Evolutionary conservation across 805 yeast genomes (phyloP).

Genomic region (Pichia thaimueangensis): DNA sequence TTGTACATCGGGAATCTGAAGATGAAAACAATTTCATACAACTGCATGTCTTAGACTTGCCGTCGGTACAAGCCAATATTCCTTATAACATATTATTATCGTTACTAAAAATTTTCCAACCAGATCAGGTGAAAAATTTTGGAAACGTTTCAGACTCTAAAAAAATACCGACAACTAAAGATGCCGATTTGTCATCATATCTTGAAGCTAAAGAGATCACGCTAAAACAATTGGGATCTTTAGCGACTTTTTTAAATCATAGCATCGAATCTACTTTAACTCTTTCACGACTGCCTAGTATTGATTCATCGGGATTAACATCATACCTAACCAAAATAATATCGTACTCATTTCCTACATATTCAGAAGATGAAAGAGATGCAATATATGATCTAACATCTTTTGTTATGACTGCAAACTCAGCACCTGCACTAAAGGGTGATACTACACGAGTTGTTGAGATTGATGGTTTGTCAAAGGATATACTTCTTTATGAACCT

Average conservation of each 20-base stretch:
- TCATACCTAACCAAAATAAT: slow-evolving; percentile 44
- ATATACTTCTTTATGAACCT: slow-evolving; percentile 61
- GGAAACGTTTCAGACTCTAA: slow-evolving; percentile 10
- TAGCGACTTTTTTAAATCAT: neutral
- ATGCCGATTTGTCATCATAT: neutral
- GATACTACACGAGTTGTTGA: slow-evolving; percentile 54
- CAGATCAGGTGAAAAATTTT: slow-evolving; percentile 47
- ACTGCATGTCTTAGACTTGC: slow-evolving; percentile 54
- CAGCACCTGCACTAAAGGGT: slow-evolving; percentile 83
- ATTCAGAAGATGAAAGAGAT: slow-evolving; percentile 31
- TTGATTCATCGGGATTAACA: slow-evolving; percentile 31
- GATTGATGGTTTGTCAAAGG: slow-evolving; percentile 33
- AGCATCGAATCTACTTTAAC: neutral
- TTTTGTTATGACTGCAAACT: slow-evolving; percentile 63
- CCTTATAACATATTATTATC: slow-evolving; percentile 39
- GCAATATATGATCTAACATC: slow-evolving; percentile 52
- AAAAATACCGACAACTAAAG: too few relatives aligned
- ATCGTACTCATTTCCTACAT: slow-evolving; percentile 45
- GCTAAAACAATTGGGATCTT: neutral
- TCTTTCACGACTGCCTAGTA: slow-evolving; percentile 3
- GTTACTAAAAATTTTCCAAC: slow-evolving; percentile 43
- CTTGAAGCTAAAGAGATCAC: neutral
- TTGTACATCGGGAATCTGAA: neutral
- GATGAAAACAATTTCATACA: neutral
- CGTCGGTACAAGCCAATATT: slow-evolving; percentile 40